Percentiles rank a stretch among this genome's conserved stretches.
These are phyloP conservation scores for Yamadazyma dendronema DNA, from an alignment of 1,139 yeast species.

Conservation along the genomic window DNA sequence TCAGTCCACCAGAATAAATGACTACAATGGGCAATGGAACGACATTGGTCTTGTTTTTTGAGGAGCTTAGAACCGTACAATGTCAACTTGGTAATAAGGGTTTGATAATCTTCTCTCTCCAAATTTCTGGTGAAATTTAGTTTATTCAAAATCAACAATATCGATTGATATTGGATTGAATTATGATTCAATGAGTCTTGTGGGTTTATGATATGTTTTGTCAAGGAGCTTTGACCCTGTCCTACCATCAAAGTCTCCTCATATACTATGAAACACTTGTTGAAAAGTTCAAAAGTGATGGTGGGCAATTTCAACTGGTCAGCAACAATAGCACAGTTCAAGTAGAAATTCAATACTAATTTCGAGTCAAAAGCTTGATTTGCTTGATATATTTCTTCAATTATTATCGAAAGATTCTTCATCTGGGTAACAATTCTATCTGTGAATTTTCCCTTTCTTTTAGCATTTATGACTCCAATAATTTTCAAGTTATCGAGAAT, in stretches of 20 bases:
- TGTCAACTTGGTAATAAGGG: slow-evolving; percentile 79
- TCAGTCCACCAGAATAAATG: slow-evolving; percentile 95
- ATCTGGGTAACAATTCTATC: slow-evolving; percentile 49
- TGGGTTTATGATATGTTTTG: slow-evolving; percentile 17
- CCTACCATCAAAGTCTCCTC: slow-evolving; percentile 61
- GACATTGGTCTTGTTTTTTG: slow-evolving; percentile 92
- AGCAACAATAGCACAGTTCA: slow-evolving; percentile 64
- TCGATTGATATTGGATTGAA: slow-evolving; percentile 39
- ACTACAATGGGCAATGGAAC: slow-evolving; percentile 83
- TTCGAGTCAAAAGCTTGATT: slow-evolving; percentile 50
- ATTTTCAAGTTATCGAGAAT: slow-evolving; percentile 61
- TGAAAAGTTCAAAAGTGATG: slow-evolving; percentile 84
- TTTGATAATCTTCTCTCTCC: slow-evolving; percentile 66
- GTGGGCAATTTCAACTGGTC: slow-evolving; percentile 60
- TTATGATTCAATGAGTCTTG: slow-evolving; percentile 40
- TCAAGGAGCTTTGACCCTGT: slow-evolving; percentile 9
- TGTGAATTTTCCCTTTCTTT: slow-evolving; percentile 20
- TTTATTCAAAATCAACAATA: slow-evolving; percentile 56
- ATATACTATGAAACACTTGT: slow-evolving; percentile 82
- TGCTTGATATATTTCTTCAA: slow-evolving; percentile 62
- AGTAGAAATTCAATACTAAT: slow-evolving; percentile 48
- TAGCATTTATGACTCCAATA: slow-evolving; percentile 29
- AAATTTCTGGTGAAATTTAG: slow-evolving; percentile 60
- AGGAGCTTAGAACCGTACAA: slow-evolving; percentile 84
- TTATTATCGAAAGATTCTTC: slow-evolving; percentile 69